Evolutionary conservation across 257 asterid genomes (phyloP).

Genomic region (Gentiana dahurica): DNA sequence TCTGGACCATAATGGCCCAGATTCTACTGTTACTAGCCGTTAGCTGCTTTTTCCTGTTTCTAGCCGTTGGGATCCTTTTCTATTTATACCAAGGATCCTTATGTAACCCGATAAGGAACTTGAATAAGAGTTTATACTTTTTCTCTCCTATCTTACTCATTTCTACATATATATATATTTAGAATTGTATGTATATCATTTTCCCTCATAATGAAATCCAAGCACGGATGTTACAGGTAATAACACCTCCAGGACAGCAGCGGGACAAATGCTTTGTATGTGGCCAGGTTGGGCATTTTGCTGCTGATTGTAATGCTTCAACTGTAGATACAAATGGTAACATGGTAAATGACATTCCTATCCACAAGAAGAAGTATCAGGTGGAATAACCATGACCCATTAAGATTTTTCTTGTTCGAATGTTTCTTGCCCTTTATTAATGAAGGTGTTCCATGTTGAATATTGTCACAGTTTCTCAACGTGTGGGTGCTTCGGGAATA

Average conservation of each 20-base stretch:
- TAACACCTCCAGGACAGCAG: constrained; percentile 61
- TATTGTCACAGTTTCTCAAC: constrained; percentile 61
- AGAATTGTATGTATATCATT: no score
- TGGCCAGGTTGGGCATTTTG: constrained; percentile 89
- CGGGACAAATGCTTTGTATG: constrained; percentile 88
- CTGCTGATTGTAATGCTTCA: constrained; percentile 65
- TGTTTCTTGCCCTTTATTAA: not conserved
- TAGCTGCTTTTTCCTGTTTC: no score
- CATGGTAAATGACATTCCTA: constrained; percentile 43
- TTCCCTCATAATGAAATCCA: not conserved
- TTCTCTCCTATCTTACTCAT: no score
- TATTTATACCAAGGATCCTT: no score
- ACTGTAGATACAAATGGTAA: constrained; percentile 36
- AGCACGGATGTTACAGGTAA: constrained; percentile 38
- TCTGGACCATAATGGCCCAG: no score
- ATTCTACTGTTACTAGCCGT: no score
- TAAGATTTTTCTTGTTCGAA: constrained; percentile 10
- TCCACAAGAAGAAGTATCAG: constrained; percentile 88
- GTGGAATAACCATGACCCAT: constrained; percentile 23
- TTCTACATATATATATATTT: no score
- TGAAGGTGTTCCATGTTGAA: constrained; percentile 13
- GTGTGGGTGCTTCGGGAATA: constrained; percentile 92
- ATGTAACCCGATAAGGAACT: no score
- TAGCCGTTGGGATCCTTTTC: no score
- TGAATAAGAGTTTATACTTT: no score